Base-by-base conservation (phyloP, 2,329 filamentous ascomycete species). In the Pseudogymnoascus sp. region DNA sequence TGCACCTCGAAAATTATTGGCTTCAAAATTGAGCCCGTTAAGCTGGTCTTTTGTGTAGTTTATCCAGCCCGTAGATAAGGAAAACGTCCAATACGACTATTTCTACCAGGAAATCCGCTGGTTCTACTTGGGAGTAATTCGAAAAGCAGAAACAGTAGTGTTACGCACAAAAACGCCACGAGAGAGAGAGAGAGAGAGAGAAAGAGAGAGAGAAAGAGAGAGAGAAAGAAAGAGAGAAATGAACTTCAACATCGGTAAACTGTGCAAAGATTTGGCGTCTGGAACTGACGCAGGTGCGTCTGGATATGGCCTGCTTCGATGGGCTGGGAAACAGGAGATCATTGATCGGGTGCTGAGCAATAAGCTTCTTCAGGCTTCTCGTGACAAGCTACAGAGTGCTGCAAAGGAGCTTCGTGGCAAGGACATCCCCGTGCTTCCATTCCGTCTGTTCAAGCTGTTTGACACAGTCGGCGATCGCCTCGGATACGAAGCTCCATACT, bases 361-460 rank as follows among this genome's bases (percentile, higher is more conserved):
- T 13, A n/a, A 9, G 46, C 26, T 56, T 19, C 26, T 56, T 13
- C 46, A 56, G 19, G 5, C 26, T 13, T 56, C 46, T 33, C 46
- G n/a, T 10, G 26, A 56, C 26, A 56, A 56, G 26, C 26, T 56
- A n/a, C 46, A 31, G 26, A 56, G 26, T 19, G 26, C n/a, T 7
- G 26, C 26, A 1, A 33, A 56, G 19, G 46, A 56, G n/a, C 26
- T 56, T 33, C 26, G 26, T 13, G 46, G 26, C 10, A 56, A 56
- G n/a, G 46, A 56, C 46, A 56, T 56, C n/a, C 46, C n/a, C 7
- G 46, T 56, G 26, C 46, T 56, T 17, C 46, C 26, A 56, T 56
- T 56, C n/a, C 46, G 46, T n/a, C 10, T 56, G 9, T 56, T 56
- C 4, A 56, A 56, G 9, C 9, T 56, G n/a, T 56, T 56, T 4